A percentile compares a stretch with the other conserved stretches of the same genome.
Evolutionary conservation across 306 rosid genomes (phyloP).

Genomic region (Citrullus mucosospermus): DNA sequence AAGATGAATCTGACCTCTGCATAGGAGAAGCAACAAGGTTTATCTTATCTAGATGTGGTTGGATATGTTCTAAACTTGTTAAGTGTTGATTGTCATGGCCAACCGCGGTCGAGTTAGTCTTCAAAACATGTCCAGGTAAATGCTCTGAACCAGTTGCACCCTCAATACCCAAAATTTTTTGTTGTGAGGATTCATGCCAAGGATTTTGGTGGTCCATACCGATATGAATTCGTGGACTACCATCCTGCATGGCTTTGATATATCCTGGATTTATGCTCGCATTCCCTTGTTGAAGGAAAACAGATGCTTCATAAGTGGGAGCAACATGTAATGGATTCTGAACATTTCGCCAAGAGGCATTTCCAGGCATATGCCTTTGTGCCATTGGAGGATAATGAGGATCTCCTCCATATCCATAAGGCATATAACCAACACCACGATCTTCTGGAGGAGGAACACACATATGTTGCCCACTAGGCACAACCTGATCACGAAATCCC

Average conservation of each 20-base stretch:
- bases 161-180: conserved; percentile 41
- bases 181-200: conserved; percentile 61
- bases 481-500: conserved; percentile 49
- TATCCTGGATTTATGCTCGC: conserved; percentile 49
- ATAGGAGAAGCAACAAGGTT: conserved; percentile 19
- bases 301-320: conserved; percentile 47
- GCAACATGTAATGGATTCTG: conserved; percentile 39
- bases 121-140: conserved; percentile 34
- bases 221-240: conserved; percentile 46
- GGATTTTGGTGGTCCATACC: conserved; percentile 50
- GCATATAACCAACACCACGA: conserved; percentile 31
- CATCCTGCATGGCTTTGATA: conserved; percentile 35
- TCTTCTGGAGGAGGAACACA: conserved; percentile 58
- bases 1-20: conserved; percentile 27
- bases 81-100: conserved; percentile 41
- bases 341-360: conserved; percentile 49
- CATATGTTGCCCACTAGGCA: conserved; percentile 36
- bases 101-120: conserved; percentile 23
- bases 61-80: conserved; percentile 22
- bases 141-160: conserved; percentile 41
- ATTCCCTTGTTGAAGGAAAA: conserved; percentile 38
- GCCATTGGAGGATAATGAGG: conserved; percentile 35
- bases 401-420: conserved; percentile 56
- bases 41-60: conserved; percentile 19
- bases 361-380: conserved; percentile 48